Conservation (phyloP, 2,329 filamentous ascomycete species). For the Aspergillus melleus region DNA sequence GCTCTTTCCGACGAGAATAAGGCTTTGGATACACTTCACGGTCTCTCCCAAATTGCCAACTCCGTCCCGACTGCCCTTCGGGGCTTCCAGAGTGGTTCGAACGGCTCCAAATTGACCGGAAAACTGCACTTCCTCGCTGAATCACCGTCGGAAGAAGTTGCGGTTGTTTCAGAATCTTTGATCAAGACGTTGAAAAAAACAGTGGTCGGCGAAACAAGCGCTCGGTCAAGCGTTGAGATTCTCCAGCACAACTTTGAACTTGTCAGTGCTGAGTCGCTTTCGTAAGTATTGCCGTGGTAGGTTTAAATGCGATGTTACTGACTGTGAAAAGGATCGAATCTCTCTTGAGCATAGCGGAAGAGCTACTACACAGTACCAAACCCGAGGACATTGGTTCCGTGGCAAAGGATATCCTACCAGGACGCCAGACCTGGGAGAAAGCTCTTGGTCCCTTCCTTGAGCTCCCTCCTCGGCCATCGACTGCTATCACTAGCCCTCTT, state of each 20-base stretch:
- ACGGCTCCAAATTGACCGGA: slow-evolving; percentile 53
- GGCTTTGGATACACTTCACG: slow-evolving; percentile 40
- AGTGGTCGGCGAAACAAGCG: slow-evolving; percentile 41
- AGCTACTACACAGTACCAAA: slow-evolving; percentile 42
- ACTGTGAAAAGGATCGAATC: slow-evolving; percentile 52
- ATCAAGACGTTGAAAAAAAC: slow-evolving; percentile 34
- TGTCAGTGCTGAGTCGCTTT: slow-evolving; percentile 45
- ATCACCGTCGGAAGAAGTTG: slow-evolving; percentile 53
- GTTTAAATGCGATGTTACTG: slow-evolving; percentile 13
- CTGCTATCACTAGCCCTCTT: slow-evolving; percentile 73
- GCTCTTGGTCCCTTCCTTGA: slow-evolving; percentile 58
- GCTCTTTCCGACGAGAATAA: slow-evolving; percentile 41
- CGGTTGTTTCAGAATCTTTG: slow-evolving; percentile 41
- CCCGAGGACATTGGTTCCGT: slow-evolving; percentile 28
- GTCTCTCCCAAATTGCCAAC: slow-evolving; percentile 47
- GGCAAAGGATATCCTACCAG: slow-evolving; percentile 60
- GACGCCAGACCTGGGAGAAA: slow-evolving; percentile 62
- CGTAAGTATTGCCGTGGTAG: slow-evolving; percentile 33
- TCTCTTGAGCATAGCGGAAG: slow-evolving; percentile 55
- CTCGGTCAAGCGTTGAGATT: slow-evolving; percentile 52
- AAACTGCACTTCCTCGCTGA: slow-evolving; percentile 56
- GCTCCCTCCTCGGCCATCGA: slow-evolving; percentile 50
- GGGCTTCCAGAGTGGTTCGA: slow-evolving; percentile 43
- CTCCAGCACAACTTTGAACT: slow-evolving; percentile 53
- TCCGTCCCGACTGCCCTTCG: slow-evolving; percentile 43